A percentile compares a stretch with the other conserved stretches of the same genome.
phyloP scores from a whole-genome alignment of 2,329 filamentous ascomycete species.

The Colletotrichum incanum region DNA sequence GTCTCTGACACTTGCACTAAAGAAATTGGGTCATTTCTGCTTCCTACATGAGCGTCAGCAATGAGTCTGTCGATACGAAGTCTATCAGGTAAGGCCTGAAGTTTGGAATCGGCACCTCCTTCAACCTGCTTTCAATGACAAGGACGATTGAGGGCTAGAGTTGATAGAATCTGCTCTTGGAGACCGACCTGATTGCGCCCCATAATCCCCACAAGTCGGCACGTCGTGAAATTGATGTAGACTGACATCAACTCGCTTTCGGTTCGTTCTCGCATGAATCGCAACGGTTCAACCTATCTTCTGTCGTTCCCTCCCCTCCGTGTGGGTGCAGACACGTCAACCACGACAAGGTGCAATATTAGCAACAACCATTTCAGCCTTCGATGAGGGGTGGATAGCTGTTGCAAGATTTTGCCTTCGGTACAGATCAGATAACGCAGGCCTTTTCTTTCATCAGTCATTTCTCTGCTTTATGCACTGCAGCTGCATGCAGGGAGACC shows the following conservation, averaged over 20 bases:
- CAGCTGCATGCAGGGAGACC: constrained; percentile 2
- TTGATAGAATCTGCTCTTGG: not conserved
- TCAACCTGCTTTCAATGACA: not conserved
- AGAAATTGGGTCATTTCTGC: not conserved
- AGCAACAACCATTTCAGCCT: not conserved
- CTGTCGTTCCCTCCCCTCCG: not conserved
- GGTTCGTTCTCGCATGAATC: not conserved
- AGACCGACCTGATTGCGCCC: not conserved
- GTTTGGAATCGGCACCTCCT: not conserved
- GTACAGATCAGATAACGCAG: constrained; percentile 18
- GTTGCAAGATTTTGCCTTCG: no score
- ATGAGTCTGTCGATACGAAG: not conserved
- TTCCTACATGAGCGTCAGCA: not conserved
- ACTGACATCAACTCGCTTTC: constrained; percentile 8
- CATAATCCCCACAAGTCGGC: not conserved
- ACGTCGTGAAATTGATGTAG: no score
- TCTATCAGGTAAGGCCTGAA: not conserved
- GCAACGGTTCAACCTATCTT: not conserved
- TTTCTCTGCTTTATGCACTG: not conserved
- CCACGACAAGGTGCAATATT: no score
- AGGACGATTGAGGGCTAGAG: not conserved
- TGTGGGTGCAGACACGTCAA: not conserved
- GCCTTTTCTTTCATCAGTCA: not conserved
- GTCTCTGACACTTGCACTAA: not conserved
- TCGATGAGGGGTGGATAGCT: not conserved